Evolutionary conservation across 768 basidiomycete species (phyloP).

Genomic region (Macrolepiota dolichaula): DNA sequence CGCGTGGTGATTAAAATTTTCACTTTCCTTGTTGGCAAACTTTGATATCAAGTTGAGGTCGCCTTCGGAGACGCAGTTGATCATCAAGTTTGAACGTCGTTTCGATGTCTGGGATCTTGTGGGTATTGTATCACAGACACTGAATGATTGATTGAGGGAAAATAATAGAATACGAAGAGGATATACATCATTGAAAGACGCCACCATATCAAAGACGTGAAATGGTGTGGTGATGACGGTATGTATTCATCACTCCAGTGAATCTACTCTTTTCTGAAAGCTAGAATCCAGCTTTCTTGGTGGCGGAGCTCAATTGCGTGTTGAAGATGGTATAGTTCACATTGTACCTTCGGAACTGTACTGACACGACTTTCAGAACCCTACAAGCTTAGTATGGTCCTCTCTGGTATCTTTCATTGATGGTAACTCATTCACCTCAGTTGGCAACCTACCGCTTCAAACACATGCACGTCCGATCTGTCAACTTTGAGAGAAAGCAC

Average conservation of each 20-base stretch:
- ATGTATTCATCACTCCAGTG: not conserved
- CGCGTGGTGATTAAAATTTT: not conserved
- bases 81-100: slow-evolving; percentile 8
- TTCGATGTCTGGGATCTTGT: slow-evolving; percentile 9
- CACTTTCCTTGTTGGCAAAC: too few relatives aligned
- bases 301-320: slow-evolving; percentile 7
- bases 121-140: not conserved
- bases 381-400: not conserved
- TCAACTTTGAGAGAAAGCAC: not conserved
- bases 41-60: not conserved
- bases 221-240: slow-evolving; percentile 4
- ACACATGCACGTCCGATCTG: slow-evolving; percentile 3
- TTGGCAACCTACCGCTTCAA: slow-evolving; percentile 8
- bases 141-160: not conserved
- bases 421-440: not conserved
- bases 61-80: slow-evolving; percentile 1
- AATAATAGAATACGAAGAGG: not conserved
- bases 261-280: not conserved
- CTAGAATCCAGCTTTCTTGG: not conserved
- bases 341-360: not conserved
- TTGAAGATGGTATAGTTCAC: slow-evolving; percentile 1
- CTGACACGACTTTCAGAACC: not conserved
- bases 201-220: not conserved
- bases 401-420: not conserved
- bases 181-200: not conserved